phyloP scores from a whole-genome alignment of 495 filamentous ascomycete genomes.

The Penicillium roqueforti region DNA sequence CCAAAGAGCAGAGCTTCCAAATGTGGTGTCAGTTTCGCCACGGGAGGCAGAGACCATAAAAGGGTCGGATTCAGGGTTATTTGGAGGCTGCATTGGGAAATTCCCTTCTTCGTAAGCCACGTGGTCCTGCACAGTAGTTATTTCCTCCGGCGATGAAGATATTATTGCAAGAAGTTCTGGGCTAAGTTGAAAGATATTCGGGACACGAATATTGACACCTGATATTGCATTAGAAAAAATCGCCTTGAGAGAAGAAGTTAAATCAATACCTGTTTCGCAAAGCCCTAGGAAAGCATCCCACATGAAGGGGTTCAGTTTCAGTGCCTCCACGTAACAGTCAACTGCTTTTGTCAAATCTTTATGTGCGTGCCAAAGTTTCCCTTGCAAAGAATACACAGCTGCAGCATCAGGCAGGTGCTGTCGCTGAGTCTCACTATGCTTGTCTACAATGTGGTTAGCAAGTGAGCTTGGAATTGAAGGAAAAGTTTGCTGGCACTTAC shows the following conservation, averaged over 20 bases:
- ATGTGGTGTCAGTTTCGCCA: constrained; percentile 35
- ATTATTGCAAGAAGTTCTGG: constrained; percentile 57
- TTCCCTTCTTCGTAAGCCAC: constrained; percentile 31
- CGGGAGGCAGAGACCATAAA: constrained; percentile 44
- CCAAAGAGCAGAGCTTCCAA: constrained; percentile 52
- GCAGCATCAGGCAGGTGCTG: constrained; percentile 77
- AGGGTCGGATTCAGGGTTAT: constrained; percentile 41
- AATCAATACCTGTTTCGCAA: constrained; percentile 58
- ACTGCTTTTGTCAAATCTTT: constrained; percentile 77
- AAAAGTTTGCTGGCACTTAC: constrained; percentile 39
- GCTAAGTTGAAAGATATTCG: constrained; percentile 80
- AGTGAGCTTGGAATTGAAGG: constrained; percentile 5
- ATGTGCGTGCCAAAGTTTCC: constrained; percentile 79
- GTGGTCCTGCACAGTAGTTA: constrained; percentile 36
- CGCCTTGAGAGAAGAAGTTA: constrained; percentile 2
- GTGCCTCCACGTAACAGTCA: constrained; percentile 76
- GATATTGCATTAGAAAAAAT: constrained; percentile 30
- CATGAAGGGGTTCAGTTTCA: constrained; percentile 92
- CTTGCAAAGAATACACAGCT: constrained; percentile 72
- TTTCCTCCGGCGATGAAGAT: constrained; percentile 37
- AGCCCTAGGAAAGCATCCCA: constrained; percentile 95
- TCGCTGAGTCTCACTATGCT: constrained; percentile 60
- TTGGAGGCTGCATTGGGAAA: constrained; percentile 43
- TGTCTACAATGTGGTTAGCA: constrained; percentile 44
- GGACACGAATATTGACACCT: constrained; percentile 71